phyloP scores from a whole-genome alignment of 345 rosid species.

The Leavenworthia alabamica region DNA sequence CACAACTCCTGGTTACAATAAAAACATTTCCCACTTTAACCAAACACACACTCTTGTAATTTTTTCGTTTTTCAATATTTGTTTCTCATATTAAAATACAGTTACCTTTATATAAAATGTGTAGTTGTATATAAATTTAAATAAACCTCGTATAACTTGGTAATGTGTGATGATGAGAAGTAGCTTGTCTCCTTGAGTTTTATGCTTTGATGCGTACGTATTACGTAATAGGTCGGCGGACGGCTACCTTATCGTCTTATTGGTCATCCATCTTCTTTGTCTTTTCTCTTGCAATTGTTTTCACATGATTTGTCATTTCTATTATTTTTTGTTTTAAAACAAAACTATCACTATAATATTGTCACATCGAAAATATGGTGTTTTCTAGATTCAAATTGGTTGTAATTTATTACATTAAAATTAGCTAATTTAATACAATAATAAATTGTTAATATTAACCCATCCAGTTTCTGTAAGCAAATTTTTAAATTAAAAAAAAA shows the following conservation, averaged over 20 bases:
- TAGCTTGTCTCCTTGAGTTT: neutral
- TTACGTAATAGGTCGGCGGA: conserved; percentile 27
- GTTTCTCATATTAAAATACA: neutral
- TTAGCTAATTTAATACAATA: too few species aligned
- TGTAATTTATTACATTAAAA: too few species aligned
- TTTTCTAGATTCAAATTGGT: too few species aligned
- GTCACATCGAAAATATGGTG: neutral
- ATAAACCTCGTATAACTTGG: neutral
- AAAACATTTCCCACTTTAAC: too few species aligned
- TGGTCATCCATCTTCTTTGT: conserved; percentile 28
- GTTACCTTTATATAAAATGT: neutral
- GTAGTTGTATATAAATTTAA: neutral
- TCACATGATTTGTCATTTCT: too few species aligned
- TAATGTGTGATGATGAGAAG: neutral
- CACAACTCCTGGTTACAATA: too few species aligned
- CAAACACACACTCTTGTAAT: neutral
- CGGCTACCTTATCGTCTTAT: conserved; percentile 11
- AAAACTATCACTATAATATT: neutral
- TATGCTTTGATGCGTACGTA: conserved; percentile 17
- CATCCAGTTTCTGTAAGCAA: too few species aligned
- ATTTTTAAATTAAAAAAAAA: too few species aligned
- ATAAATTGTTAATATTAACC: too few species aligned
- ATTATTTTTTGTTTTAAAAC: neutral
- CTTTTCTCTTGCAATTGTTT: neutral
- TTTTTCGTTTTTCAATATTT: neutral